Conservation (phyloP, 495 filamentous ascomycete genomes). For the Letharia lupina region DNA sequence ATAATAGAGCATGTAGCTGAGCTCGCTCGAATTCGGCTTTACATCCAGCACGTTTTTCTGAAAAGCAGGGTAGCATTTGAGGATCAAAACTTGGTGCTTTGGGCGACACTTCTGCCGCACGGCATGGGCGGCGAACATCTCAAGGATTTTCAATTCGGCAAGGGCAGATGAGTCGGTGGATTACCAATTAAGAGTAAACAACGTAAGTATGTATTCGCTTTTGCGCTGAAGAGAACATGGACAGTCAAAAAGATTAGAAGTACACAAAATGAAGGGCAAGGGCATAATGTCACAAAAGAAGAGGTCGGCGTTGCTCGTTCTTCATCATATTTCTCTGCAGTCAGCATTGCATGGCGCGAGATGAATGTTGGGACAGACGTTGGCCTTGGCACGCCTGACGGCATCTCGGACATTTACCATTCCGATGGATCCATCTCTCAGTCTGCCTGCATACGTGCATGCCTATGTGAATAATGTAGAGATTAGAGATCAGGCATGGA, state of each 20-base stretch:
- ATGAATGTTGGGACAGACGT: neutral
- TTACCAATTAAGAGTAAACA: conserved; percentile 4
- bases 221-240: conserved; percentile 2
- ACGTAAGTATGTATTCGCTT: neutral
- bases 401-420: neutral
- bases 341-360: neutral
- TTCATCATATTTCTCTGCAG: neutral
- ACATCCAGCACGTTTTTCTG: conserved; percentile 83
- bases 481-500: too few relatives aligned
- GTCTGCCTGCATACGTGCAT: too few relatives aligned
- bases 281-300: neutral
- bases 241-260: neutral
- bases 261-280: neutral
- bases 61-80: conserved; percentile 88
- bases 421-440: neutral
- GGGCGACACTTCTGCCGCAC: conserved; percentile 63
- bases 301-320: neutral
- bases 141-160: neutral
- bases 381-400: neutral
- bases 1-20: conserved; percentile 93
- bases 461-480: too few relatives aligned
- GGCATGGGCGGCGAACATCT: conserved; percentile 40
- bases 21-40: conserved; percentile 86
- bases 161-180: neutral
- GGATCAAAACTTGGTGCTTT: conserved; percentile 85